A percentile compares a stretch with the other conserved stretches of the same genome.
Conservation (phyloP, 345 rosid species). For the Eucalyptus curtisii region DNA sequence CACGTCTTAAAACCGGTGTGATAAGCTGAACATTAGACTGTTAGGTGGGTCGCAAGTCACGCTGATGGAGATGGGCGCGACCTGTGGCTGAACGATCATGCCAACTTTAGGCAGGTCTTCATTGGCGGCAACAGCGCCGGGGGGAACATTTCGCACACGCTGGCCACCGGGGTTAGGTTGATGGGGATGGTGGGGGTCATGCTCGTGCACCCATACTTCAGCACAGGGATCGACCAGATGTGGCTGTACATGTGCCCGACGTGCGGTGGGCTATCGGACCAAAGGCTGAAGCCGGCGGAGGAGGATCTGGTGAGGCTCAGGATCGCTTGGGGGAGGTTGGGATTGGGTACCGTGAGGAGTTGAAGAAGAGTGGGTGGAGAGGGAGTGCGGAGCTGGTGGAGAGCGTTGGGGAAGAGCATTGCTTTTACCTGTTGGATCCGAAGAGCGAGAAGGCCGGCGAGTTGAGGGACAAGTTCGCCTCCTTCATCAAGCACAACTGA, state of each 20-base stretch:
- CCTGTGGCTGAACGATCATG: conserved; percentile 11
- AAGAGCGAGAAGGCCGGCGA: no score
- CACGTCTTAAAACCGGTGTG: no score
- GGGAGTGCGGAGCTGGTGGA: neutral
- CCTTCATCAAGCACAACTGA: neutral
- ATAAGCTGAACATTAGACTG: no score
- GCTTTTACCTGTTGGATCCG: neutral
- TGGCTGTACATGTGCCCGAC: conserved; percentile 7
- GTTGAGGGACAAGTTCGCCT: neutral
- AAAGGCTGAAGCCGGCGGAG: conserved; percentile 12
- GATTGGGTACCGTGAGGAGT: neutral
- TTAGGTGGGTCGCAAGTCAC: conserved; percentile 10
- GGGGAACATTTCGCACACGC: conserved; percentile 20
- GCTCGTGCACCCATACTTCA: conserved; percentile 24
- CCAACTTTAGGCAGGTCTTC: conserved; percentile 15
- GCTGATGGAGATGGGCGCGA: conserved; percentile 6
- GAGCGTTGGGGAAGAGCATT: neutral
- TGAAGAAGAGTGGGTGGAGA: neutral
- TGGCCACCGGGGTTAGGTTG: conserved; percentile 3
- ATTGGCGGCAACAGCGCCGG: conserved; percentile 29
- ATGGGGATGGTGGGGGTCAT: neutral
- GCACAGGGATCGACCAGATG: conserved; percentile 4
- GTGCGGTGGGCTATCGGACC: conserved; percentile 19
- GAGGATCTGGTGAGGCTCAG: conserved; percentile 14
- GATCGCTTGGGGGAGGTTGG: conserved; percentile 9